phyloP scores from a whole-genome alignment of 2,329 filamentous ascomycete genomes.

The Aspergillus phoenicis region DNA sequence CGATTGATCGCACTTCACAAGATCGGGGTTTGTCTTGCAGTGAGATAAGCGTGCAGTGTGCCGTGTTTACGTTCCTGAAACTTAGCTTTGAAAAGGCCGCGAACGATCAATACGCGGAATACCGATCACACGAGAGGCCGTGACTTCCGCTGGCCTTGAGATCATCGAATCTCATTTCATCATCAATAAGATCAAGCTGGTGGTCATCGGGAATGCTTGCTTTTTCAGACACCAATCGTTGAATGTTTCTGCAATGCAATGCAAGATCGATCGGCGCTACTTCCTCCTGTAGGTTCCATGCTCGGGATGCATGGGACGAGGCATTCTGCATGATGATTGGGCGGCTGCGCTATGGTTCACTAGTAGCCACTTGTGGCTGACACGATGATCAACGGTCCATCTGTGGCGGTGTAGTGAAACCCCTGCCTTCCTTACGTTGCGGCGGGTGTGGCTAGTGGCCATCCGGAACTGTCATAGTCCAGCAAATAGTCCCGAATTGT shows the following conservation, averaged over 20 bases:
- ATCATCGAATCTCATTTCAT: not conserved
- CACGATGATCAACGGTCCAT: constrained; percentile 8
- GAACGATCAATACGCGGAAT: not conserved
- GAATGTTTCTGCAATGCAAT: constrained; percentile 15
- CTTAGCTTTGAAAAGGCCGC: too few species aligned
- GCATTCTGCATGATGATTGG: constrained; percentile 2
- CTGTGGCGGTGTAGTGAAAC: constrained; percentile 23
- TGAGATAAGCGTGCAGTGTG: too few species aligned
- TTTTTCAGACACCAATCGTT: constrained; percentile 9
- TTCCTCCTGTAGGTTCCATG: constrained; percentile 2
- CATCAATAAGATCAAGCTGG: not conserved
- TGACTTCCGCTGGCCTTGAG: not conserved
- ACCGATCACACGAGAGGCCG: not conserved
- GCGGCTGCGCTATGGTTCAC: not conserved
- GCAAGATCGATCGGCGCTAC: constrained; percentile 20
- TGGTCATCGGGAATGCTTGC: not conserved
- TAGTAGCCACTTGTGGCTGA: constrained; percentile 24
- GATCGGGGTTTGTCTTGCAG: not conserved
- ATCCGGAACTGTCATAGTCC: constrained; percentile 3
- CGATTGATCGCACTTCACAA: not conserved
- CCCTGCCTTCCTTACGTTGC: constrained; percentile 1
- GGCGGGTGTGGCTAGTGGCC: not conserved
- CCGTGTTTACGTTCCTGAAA: too few species aligned
- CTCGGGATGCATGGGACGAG: not conserved
- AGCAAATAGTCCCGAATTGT: not conserved